These are phyloP conservation scores for Celoporthe dispersa DNA, from an alignment of 2,329 filamentous ascomycete species.

Conservation along the genomic window DNA sequence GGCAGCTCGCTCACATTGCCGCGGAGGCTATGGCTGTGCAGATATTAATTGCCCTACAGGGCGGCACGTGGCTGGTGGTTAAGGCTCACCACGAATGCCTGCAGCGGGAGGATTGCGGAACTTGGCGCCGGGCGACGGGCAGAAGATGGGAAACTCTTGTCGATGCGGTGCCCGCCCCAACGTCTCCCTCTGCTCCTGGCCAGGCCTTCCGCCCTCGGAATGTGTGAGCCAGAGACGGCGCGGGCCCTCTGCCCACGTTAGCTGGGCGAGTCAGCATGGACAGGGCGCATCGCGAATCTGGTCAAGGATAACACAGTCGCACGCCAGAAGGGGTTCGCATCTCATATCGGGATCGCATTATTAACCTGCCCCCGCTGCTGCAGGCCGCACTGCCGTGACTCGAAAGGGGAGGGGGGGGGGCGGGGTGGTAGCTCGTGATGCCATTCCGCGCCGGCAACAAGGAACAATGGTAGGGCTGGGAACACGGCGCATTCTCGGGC, in stretches of 20 bases:
- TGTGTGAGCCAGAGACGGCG: background rate
- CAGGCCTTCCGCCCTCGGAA: background rate
- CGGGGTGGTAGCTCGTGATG: background rate
- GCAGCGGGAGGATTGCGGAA: background rate
- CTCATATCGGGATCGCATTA: background rate
- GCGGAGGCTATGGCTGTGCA: background rate
- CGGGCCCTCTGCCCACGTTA: background rate
- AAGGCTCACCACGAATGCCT: background rate
- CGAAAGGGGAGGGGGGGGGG: background rate
- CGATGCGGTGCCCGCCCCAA: background rate
- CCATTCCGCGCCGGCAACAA: slow-evolving; percentile 2
- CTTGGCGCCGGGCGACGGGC: background rate
- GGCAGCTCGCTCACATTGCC: slow-evolving; percentile 3
- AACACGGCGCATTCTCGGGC: slow-evolving; percentile 6
- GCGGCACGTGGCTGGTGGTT: slow-evolving; percentile 8
- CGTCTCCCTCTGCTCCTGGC: background rate
- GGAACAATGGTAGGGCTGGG: slow-evolving; percentile 2
- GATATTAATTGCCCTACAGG: background rate
- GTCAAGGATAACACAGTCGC: background rate
- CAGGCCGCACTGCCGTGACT: slow-evolving; percentile 8
- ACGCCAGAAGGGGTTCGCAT: background rate
- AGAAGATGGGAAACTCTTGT: background rate
- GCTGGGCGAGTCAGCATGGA: background rate
- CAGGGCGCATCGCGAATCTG: background rate
- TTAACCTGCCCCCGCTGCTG: background rate